These are phyloP conservation scores for Phtheirospermum japonicum DNA, from an alignment of 257 asterid genomes.

Conservation along the genomic window DNA sequence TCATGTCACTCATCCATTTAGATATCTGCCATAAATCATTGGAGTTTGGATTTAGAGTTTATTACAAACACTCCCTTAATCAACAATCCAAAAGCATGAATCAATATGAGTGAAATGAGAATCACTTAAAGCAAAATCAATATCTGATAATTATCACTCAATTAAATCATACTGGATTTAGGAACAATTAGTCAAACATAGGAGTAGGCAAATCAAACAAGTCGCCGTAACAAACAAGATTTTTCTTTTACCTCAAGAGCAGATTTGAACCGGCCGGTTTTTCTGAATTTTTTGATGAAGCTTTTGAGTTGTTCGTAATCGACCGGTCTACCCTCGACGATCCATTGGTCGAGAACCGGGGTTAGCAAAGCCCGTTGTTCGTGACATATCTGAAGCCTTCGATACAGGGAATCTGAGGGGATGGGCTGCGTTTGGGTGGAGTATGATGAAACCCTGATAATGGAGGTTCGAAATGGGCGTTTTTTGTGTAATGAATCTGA, in stretches of 20 bases:
- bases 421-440: constrained; percentile 11
- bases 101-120: neutral
- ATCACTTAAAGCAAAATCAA: neutral
- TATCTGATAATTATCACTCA: too few species aligned
- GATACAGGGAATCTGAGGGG: constrained; percentile 5
- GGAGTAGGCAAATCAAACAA: neutral
- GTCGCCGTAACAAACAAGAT: neutral
- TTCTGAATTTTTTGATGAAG: constrained; percentile 14
- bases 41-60: neutral
- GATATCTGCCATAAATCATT: constrained; percentile 22
- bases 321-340: constrained; percentile 17
- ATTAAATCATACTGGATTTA: too few species aligned
- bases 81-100: too few species aligned
- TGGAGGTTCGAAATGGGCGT: constrained; percentile 9
- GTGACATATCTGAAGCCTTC: constrained; percentile 19
- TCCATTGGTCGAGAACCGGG: constrained; percentile 29
- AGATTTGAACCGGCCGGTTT: constrained; percentile 16
- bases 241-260: constrained; percentile 29
- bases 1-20: constrained; percentile 29
- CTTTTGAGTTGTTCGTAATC: constrained; percentile 10
- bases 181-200: neutral
- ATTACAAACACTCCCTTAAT: too few species aligned
- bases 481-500: constrained; percentile 1
- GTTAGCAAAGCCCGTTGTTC: constrained; percentile 14
- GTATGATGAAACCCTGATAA: constrained; percentile 14